Evolutionary conservation across 352 stramenopile species (phyloP).

Genomic region (Pythium vanterpoolii): DNA sequence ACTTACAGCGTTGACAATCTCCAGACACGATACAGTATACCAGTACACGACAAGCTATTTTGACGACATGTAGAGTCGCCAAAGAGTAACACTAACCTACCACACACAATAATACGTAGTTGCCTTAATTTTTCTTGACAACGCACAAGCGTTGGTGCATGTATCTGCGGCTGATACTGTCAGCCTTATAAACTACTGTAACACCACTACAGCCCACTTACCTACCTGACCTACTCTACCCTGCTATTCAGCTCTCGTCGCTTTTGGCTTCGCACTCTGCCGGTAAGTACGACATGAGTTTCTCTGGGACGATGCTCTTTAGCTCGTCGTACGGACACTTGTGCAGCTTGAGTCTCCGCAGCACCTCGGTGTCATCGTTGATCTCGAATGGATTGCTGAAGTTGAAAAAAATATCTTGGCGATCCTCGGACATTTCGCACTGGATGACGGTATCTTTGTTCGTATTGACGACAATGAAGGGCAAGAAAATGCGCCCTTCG

Average conservation of each 20-base stretch:
- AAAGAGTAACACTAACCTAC: too few species aligned
- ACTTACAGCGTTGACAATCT: not conserved
- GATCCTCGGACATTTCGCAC: conserved; percentile 95
- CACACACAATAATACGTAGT: not conserved
- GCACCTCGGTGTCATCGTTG: conserved; percentile 96
- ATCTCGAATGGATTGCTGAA: conserved; percentile 97
- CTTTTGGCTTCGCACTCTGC: conserved; percentile 78
- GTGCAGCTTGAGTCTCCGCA: conserved; percentile 93
- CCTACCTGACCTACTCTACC: conserved; percentile 22
- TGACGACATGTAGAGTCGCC: too few species aligned
- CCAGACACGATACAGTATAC: not conserved
- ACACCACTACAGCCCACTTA: conserved; percentile 13
- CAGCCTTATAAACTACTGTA: conserved; percentile 20
- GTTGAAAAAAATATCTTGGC: conserved; percentile 96
- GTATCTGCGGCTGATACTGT: not conserved
- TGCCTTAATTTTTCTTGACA: not conserved
- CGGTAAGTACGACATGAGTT: conserved; percentile 71
- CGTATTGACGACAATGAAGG: conserved; percentile 97
- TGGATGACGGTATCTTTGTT: conserved; percentile 93
- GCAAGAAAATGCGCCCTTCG: conserved; percentile 90
- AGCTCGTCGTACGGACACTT: conserved; percentile 62
- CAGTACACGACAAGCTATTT: not conserved
- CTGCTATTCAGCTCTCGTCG: conserved; percentile 31
- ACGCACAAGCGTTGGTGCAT: not conserved
- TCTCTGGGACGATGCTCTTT: conserved; percentile 70